phyloP scores from a whole-genome alignment of 2,329 filamentous ascomycete species.

The Alternaria sp. region DNA sequence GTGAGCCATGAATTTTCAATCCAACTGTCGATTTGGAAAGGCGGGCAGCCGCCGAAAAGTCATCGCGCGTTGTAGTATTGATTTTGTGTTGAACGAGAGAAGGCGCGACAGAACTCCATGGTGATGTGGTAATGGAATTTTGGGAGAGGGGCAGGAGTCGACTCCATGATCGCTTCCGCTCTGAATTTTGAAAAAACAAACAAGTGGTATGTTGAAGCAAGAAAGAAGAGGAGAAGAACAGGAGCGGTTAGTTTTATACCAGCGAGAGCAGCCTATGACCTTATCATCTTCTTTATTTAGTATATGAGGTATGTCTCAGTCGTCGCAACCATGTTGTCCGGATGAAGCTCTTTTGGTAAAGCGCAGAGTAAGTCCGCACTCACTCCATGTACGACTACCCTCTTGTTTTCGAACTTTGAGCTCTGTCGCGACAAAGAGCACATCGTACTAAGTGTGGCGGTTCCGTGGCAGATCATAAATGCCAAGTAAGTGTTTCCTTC shows the following conservation, averaged over 20 bases:
- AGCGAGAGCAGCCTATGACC: background rate
- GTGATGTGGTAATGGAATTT: rapidly evolving
- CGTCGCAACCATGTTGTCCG: too few species aligned
- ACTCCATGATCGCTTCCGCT: background rate
- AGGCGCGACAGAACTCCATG: background rate
- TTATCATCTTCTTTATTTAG: too few species aligned
- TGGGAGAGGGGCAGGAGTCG: background rate
- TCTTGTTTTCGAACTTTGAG: background rate
- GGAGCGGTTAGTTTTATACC: background rate
- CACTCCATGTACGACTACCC: background rate
- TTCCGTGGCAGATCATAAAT: background rate
- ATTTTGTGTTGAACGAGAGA: background rate
- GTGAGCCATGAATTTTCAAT: background rate
- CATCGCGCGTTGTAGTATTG: background rate
- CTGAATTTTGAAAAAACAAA: too few species aligned
- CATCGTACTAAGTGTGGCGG: background rate
- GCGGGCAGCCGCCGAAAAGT: background rate
- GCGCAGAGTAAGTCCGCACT: background rate
- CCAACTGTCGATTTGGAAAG: background rate
- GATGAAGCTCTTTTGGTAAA: background rate
- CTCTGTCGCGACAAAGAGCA: background rate
- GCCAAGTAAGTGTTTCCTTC: too few species aligned
- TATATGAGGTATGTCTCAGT: too few species aligned
- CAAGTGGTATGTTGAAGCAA: background rate
- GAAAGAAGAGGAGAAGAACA: background rate